Base-by-base conservation (phyloP, 2,329 filamentous ascomycete species). In the Cordyceps fumosorosea region DNA sequence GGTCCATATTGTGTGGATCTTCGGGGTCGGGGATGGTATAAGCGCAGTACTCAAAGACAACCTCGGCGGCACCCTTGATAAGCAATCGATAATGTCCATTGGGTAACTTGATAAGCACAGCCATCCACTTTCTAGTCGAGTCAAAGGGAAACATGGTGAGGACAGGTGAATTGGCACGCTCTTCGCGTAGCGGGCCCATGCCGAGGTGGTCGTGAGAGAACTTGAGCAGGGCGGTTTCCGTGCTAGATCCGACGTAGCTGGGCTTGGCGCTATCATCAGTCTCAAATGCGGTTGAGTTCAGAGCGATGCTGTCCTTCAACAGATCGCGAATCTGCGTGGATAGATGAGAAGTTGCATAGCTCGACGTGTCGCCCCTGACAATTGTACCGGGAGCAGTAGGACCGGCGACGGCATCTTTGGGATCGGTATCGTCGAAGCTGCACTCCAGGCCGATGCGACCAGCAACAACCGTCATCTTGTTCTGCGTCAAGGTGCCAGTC, bases 401-500 rank as follows among this genome's bases (percentile, higher is more conserved):
- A 24, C 67, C 64, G 14, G 66, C 56, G 22, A 67, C 67, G 12
- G 63, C 63, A 2, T 63, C 63, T 8, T 59, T 44, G 14, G 65
- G 44, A 2, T 75, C 72, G 4, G 66, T 69, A 34, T 77, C 75
- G 10, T 77, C 73, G 52, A 76, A 77, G 48, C 67, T 70, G 14
- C 69, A 68, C 10, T 73, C 70, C 5, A 73, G 63, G 3, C 84
- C 83, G 37, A 86, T 66, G 11, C 81, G 82, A 8, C 84, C 84
- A 42, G 80, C 78, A 18, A 86, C 83, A 3, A 85, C 81, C 3
- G 77, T 82, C 84, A 87, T 87, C 66, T 83, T 82, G 65, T 87
- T 86, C 65, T 85, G 81, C 0, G 85, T 88, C 24, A 88, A 74
- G 0, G 85, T 88, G 4, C 85, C 85, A 0, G 85, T 88, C 70